Conservation (phyloP, 148 eudicot species). For the Vaccinium darrowii region DNA sequence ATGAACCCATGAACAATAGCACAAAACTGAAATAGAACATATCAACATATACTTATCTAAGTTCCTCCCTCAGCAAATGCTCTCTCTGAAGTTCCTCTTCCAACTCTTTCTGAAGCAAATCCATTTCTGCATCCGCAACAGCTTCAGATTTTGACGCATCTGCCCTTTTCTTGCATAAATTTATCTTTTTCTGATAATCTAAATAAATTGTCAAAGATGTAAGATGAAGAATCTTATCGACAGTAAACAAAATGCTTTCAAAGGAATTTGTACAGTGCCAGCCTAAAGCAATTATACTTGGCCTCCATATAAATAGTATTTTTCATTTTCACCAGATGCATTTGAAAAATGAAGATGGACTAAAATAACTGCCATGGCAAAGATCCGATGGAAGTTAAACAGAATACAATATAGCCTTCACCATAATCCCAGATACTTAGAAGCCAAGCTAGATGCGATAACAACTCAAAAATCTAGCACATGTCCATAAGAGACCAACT, state of each 20-base stretch:
- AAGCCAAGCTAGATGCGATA: too few species aligned
- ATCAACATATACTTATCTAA: constrained; percentile 72
- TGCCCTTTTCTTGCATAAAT: constrained; percentile 59
- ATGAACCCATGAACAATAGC: constrained; percentile 14
- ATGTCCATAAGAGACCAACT: constrained; percentile 3
- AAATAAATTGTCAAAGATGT: constrained; percentile 5
- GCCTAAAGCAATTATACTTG: neutral
- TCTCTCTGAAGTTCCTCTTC: constrained; percentile 59
- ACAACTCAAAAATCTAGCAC: neutral
- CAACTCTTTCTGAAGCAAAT: constrained; percentile 56
- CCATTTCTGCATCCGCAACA: constrained; percentile 57
- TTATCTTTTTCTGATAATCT: constrained; percentile 73
- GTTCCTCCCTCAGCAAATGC: constrained; percentile 54
- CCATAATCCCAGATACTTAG: too few species aligned
- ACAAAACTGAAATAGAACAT: neutral
- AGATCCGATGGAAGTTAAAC: neutral
- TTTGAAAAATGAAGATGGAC: neutral
- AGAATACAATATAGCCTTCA: too few species aligned
- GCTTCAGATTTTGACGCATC: constrained; percentile 59
- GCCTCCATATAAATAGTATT: neutral
- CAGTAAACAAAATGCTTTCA: neutral
- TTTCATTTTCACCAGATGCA: neutral
- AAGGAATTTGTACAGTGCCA: neutral
- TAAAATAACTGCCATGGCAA: neutral
- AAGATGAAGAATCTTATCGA: neutral